Evolutionary conservation across 2,329 filamentous ascomycete species (phyloP), one percentile per base, ranked within the genome.

Genomic region (Sporothrix schenckii): DNA sequence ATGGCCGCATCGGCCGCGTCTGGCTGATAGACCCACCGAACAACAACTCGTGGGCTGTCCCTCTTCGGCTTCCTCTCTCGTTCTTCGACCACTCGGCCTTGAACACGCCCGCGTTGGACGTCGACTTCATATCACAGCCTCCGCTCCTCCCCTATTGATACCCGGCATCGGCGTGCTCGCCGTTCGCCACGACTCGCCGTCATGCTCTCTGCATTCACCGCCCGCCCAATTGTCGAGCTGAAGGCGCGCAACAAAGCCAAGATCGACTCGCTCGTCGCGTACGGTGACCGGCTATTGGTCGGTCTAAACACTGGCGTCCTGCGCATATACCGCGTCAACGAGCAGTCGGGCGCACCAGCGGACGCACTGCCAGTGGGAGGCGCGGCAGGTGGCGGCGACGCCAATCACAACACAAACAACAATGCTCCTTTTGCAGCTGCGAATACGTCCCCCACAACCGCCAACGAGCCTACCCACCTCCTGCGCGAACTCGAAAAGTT

Each of bases 131-230:
- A 1, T 10, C 5, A 7, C 24, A 2, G 4, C 11, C 30, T 56
- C 21, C 50, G 9, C 5, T 7, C n/a, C 9, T 30, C 50, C 39
- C 41, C 34, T 21, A n/a, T 60, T 50, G 44, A 61, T 56, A 47
- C 56, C 53, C 66, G 53, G 39, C 66, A 58, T 27, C 52, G 52
- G 52, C 44, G 54, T 53, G 53, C 44, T 27, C 63, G 34, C 30
- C 53, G 44, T n/a, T 19, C 49, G 47, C 41, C 68, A 39, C 68
- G 34, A 4, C 80, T 77, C 74, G 75, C 77, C 80, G 85, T 84
- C 81, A 97, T 97, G 95, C 91, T 99, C 82, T 96, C 94, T 82
- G 95, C 95, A 79, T 99, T 99, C 83, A 97, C 92, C 76, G 94
- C 95, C 83, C 92, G 92, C 78, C 92, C 94, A 74, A 94, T 99